These are phyloP conservation scores for Albophoma yamanashiensis DNA, from an alignment of 2,329 filamentous ascomycete genomes.

Conservation along the genomic window DNA sequence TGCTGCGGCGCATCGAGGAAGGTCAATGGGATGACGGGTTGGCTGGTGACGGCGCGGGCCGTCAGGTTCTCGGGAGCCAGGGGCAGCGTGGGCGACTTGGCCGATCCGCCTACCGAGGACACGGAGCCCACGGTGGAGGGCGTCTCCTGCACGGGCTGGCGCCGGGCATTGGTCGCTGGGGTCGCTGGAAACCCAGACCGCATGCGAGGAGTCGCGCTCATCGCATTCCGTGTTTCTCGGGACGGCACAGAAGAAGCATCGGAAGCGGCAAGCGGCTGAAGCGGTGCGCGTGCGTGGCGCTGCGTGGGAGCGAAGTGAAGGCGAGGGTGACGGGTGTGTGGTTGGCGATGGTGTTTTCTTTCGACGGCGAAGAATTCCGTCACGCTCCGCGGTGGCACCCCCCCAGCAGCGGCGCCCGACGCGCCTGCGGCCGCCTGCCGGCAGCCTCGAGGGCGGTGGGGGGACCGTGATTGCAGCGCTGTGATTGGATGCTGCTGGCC, in stretches of 20 bases:
- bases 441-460: not conserved
- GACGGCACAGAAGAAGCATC: constrained; percentile 3
- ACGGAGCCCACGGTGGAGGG: constrained; percentile 19
- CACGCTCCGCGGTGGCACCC: not conserved
- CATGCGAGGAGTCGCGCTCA: constrained; percentile 75
- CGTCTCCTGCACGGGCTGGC: constrained; percentile 18
- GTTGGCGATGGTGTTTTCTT: not conserved
- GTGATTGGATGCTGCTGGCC: not conserved
- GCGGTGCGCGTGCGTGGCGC: not conserved
- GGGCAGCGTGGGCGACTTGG: constrained; percentile 28
- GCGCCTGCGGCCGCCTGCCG: not conserved
- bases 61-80: constrained; percentile 33
- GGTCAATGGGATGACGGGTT: constrained; percentile 69
- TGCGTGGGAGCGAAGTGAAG: not conserved
- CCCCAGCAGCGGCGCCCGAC: not conserved
- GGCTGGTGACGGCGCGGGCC: constrained; percentile 14
- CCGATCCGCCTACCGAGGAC: constrained; percentile 17
- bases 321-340: not conserved
- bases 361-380: not conserved
- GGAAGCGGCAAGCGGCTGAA: not conserved
- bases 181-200: constrained; percentile 74
- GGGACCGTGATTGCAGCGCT: not conserved
- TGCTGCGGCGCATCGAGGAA: constrained; percentile 86
- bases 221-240: constrained; percentile 46
- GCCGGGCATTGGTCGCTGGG: constrained; percentile 41